Percentiles rank a stretch among this genome's conserved stretches.
Evolutionary conservation across 768 basidiomycete species (phyloP).

Genomic region (Phallus indusiatus): DNA sequence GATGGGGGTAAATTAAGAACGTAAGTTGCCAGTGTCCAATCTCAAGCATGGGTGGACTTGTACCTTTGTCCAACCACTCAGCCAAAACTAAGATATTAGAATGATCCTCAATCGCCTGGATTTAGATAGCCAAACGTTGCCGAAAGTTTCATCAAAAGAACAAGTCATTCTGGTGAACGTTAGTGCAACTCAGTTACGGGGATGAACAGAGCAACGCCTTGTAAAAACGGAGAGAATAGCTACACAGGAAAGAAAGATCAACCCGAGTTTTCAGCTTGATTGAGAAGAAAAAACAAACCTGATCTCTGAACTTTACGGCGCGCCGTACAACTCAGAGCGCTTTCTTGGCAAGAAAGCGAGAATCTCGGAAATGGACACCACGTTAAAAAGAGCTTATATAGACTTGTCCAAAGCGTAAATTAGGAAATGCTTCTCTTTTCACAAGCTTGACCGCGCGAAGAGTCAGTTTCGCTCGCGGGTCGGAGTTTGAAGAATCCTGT

Average conservation of each 20-base stretch:
- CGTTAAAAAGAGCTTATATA: slow-evolving; percentile 31
- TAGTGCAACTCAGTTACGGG: neutral
- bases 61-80: too few species aligned
- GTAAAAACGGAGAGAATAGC: slow-evolving; percentile 38
- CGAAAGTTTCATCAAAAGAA: too few species aligned
- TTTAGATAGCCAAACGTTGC: too few species aligned
- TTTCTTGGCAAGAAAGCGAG: neutral
- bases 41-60: too few species aligned
- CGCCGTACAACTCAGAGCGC: slow-evolving; percentile 18
- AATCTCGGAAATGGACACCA: neutral
- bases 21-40: too few species aligned
- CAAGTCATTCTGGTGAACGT: neutral
- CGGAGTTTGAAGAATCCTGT: slow-evolving; percentile 1
- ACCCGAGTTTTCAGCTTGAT: neutral
- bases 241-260: neutral
- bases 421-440: slow-evolving; percentile 39
- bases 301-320: slow-evolving; percentile 43
- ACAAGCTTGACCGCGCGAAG: neutral
- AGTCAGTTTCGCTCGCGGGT: slow-evolving; percentile 1
- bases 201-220: slow-evolving; percentile 57
- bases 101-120: too few species aligned
- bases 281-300: slow-evolving; percentile 36
- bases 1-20: too few species aligned
- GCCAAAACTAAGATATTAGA: too few species aligned
- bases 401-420: slow-evolving; percentile 67